Conservation (phyloP, 345 rosid species). For the Kernera saxatilis region DNA sequence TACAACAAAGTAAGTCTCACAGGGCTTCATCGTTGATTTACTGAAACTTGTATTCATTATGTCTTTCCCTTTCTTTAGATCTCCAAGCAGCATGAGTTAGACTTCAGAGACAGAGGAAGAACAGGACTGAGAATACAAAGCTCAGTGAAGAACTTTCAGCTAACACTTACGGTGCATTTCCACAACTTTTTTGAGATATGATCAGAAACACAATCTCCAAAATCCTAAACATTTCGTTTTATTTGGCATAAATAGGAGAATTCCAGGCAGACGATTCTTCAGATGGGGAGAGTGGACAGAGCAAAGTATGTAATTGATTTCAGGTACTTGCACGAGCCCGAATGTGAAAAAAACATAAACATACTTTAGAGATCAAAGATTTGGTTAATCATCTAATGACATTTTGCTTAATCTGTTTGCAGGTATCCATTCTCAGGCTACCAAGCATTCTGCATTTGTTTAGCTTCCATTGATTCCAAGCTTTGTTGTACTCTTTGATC, state of each 20-base stretch:
- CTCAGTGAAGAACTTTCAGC: conserved; percentile 92
- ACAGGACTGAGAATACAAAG: conserved; percentile 64
- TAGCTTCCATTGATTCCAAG: conserved; percentile 88
- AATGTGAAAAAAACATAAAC: background rate
- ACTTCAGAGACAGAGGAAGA: conserved; percentile 78
- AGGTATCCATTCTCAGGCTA: conserved; percentile 85
- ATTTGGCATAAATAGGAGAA: conserved; percentile 38
- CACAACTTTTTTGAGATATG: background rate
- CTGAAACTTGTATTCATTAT: background rate
- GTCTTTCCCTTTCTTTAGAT: conserved; percentile 32
- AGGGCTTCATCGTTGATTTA: background rate
- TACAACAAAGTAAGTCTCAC: conserved; percentile 54
- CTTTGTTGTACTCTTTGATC: conserved; percentile 71
- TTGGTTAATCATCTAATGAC: background rate
- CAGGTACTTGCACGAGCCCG: conserved; percentile 42
- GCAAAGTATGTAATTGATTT: conserved; percentile 72
- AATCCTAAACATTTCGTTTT: background rate
- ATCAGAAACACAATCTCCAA: background rate
- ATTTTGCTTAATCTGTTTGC: conserved; percentile 13
- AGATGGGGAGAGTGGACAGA: conserved; percentile 79
- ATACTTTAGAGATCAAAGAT: background rate
- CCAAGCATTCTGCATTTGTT: conserved; percentile 81
- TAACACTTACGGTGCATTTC: conserved; percentile 53
- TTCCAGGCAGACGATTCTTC: conserved; percentile 70
- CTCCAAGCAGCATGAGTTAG: conserved; percentile 67